Conservation (phyloP, 495 filamentous ascomycete genomes). For the Daldinia loculata region DNA sequence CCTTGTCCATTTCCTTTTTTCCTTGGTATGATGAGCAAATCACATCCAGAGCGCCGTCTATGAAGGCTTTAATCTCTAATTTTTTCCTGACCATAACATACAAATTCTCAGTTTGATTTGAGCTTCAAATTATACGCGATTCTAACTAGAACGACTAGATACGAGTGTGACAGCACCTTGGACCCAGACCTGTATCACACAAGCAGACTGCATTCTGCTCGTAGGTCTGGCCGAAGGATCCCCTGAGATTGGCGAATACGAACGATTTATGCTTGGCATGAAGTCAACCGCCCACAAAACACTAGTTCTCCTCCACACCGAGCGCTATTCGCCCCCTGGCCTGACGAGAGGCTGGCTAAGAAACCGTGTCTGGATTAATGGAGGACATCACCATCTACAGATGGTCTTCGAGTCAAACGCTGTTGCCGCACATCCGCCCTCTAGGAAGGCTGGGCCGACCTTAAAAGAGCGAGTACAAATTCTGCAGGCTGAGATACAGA, state of each 20-base stretch:
- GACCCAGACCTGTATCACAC: constrained; percentile 97
- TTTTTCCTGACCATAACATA: constrained; percentile 51
- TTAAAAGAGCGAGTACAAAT: constrained; percentile 94
- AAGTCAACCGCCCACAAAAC: constrained; percentile 97
- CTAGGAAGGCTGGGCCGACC: constrained; percentile 81
- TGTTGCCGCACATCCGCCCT: constrained; percentile 78
- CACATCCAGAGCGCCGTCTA: constrained; percentile 51
- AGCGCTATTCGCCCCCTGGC: constrained; percentile 86
- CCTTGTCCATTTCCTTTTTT: constrained; percentile 8
- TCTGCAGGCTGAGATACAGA: constrained; percentile 95
- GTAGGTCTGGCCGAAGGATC: constrained; percentile 92
- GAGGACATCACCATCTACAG: constrained; percentile 97
- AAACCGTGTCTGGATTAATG: constrained; percentile 97
- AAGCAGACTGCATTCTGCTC: constrained; percentile 93
- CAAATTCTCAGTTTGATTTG: background rate
- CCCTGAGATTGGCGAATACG: constrained; percentile 91
- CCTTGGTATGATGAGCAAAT: constrained; percentile 56
- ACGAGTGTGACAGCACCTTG: constrained; percentile 95
- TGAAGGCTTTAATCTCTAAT: constrained; percentile 59
- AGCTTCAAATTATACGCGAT: constrained; percentile 3
- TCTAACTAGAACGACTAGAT: constrained; percentile 57
- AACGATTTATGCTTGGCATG: constrained; percentile 93
- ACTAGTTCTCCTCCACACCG: constrained; percentile 89
- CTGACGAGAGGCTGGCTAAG: constrained; percentile 88
- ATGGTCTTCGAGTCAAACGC: constrained; percentile 87